Conservation (phyloP, 2,329 filamentous ascomycete genomes). For the Pseudocercospora cruenta region DNA sequence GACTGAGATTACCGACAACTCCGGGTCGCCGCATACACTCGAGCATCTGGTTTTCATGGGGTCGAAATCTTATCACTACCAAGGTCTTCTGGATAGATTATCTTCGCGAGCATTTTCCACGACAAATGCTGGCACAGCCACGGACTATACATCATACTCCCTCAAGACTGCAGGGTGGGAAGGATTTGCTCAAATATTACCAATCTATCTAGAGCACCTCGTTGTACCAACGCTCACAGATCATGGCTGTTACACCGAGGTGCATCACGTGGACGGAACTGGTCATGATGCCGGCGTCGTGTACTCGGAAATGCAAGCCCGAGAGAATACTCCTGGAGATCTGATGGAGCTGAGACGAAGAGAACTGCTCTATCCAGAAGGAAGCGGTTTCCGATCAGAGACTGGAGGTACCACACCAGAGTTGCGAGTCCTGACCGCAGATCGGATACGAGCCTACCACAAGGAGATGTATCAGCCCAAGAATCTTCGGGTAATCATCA, state of each 20-base stretch:
- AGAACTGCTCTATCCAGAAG: slow-evolving; percentile 81
- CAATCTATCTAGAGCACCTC: slow-evolving; percentile 93
- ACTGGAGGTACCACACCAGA: slow-evolving; percentile 98
- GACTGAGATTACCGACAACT: slow-evolving; percentile 97
- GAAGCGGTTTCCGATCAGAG: slow-evolving; percentile 92
- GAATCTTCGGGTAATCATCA: slow-evolving; percentile 86
- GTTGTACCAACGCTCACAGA: slow-evolving; percentile 90
- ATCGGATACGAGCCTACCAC: slow-evolving; percentile 93
- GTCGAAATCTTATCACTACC: slow-evolving; percentile 90
- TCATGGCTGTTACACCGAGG: slow-evolving; percentile 90
- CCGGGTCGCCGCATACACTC: slow-evolving; percentile 71
- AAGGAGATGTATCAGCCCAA: slow-evolving; percentile 97
- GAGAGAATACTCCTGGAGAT: slow-evolving; percentile 81
- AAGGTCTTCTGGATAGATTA: slow-evolving; percentile 91
- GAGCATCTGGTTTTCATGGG: slow-evolving; percentile 65
- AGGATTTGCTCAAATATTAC: slow-evolving; percentile 90
- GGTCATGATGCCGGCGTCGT: slow-evolving; percentile 88
- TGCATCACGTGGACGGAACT: slow-evolving; percentile 90
- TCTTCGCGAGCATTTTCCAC: slow-evolving; percentile 89
- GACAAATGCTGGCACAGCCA: slow-evolving; percentile 97
- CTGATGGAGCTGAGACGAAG: slow-evolving; percentile 85
- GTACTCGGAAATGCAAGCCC: slow-evolving; percentile 98
- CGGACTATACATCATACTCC: slow-evolving; percentile 94
- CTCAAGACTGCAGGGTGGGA: slow-evolving; percentile 96
- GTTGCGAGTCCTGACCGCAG: slow-evolving; percentile 79